phyloP scores from a whole-genome alignment of 352 stramenopile genomes.

The Globisporangium acanthophoron region DNA sequence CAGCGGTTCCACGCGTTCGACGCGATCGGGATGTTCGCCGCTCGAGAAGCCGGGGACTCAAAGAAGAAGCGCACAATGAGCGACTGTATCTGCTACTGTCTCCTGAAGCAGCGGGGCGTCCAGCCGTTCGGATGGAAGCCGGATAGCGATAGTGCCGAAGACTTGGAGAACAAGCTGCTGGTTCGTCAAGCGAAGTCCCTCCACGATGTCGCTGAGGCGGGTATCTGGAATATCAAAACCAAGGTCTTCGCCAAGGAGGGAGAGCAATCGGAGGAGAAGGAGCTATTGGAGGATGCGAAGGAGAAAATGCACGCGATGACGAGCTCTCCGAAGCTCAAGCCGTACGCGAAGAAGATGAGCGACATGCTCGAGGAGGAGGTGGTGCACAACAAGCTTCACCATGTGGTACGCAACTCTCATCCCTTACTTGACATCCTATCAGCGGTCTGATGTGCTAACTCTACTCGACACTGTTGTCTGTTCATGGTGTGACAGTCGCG shows the following conservation, averaged over 20 bases:
- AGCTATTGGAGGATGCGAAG: slow-evolving; percentile 17
- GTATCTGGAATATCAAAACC: slow-evolving; percentile 19
- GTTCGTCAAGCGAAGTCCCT: slow-evolving; percentile 32
- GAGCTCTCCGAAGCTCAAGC: slow-evolving; percentile 29
- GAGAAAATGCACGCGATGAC: slow-evolving; percentile 28
- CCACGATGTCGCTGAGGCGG: slow-evolving; percentile 16
- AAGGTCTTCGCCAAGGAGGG: slow-evolving; percentile 3
- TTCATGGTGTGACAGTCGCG: slow-evolving; percentile 10
- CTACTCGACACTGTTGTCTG: neutral
- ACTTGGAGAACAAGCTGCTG: slow-evolving; percentile 36
- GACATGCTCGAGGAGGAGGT: slow-evolving; percentile 51
- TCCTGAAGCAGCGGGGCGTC: slow-evolving; percentile 30
- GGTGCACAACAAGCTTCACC: slow-evolving; percentile 18
- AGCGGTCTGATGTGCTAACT: neutral
- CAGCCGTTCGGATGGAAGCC: slow-evolving; percentile 45
- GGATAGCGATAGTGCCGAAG: slow-evolving; percentile 19
- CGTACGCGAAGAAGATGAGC: slow-evolving; percentile 41
- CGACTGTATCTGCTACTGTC: slow-evolving; percentile 53
- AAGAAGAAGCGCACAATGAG: slow-evolving; percentile 32
- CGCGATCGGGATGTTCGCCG: slow-evolving; percentile 56
- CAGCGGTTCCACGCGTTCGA: slow-evolving; percentile 53
- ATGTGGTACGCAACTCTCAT: slow-evolving; percentile 16
- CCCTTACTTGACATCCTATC: neutral
- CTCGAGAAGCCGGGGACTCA: slow-evolving; percentile 22
- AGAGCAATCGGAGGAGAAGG: slow-evolving; percentile 1